Base-by-base conservation (phyloP, 306 rosid genomes). In the Gillenia trifoliata region DNA sequence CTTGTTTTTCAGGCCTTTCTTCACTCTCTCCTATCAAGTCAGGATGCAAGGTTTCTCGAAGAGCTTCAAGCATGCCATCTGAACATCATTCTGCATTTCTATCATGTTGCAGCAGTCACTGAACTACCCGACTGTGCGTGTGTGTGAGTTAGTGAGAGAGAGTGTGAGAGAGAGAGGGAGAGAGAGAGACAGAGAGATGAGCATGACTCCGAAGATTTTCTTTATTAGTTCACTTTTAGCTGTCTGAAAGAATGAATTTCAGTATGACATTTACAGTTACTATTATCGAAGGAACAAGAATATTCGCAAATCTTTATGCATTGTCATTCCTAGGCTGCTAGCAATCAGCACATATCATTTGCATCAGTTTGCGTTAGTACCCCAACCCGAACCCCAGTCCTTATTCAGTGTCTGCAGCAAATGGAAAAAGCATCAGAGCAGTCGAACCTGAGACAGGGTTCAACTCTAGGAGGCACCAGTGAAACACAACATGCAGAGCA, bases 401-500 rank as follows among this genome's bases (percentile, higher is more conserved):
- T 59, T 69, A 30, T 49, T 70, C 74, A 50, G 11, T n/a, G 22
- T 52, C 49, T 54, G 63, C 73, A 70, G 3, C 5, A 62, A 55
- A 38, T 63, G 11, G 68, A 19, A 25, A 71, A 23, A 9, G 66
- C 75, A 55, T n/a, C 61, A 40, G 75, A 71, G 11, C 54, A 71
- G 65, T 71, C 69, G 33, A 75, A 64, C 5, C 26, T 49, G 10
- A 28, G 28, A 25, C 75, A 16, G 6, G 87, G 56, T 26, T 86
- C 84, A 47, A 68, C 40, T 73, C 73, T 83, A 9, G 83, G 80
- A 0, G 93, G 92, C 2, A 65, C 85, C 52, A 84, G 86, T 6
- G 93, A 73, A 25, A 75, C 88, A 66, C 90, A 84, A 59, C 94
- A 89, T 0, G 82, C 81, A n/a, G 92, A 72, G 80, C 97, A 91